A percentile compares a stretch with the other conserved stretches of the same genome.
These are phyloP conservation scores for Leccinum pellstonianum DNA, from an alignment of 768 basidiomycete species.

Conservation along the genomic window DNA sequence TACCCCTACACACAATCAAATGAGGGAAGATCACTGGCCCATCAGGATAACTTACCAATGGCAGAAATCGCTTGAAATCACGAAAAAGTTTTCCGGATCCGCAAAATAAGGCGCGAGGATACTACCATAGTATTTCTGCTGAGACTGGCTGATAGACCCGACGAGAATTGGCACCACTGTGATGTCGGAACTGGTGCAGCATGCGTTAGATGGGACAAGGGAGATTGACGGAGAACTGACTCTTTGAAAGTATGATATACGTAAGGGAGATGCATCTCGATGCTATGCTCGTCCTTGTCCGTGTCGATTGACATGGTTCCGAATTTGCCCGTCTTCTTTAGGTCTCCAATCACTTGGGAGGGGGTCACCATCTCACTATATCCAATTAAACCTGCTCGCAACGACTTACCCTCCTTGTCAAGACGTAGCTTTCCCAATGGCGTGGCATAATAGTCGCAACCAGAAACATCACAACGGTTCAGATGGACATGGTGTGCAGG, in stretches of 20 bases:
- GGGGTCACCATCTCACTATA: conserved; percentile 6
- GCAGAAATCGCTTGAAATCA: conserved; percentile 96
- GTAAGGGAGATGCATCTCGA: conserved; percentile 98
- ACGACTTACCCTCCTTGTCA: conserved; percentile 69
- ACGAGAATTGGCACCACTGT: conserved; percentile 88
- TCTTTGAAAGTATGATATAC: conserved; percentile 81
- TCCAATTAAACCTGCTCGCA: neutral
- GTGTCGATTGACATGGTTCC: conserved; percentile 58
- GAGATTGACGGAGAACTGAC: conserved; percentile 39
- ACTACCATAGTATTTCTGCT: conserved; percentile 62
- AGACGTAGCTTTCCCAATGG: conserved; percentile 82
- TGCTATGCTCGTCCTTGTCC: conserved; percentile 94
- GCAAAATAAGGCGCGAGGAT: conserved; percentile 81
- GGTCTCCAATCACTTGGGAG: conserved; percentile 15
- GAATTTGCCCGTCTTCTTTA: conserved; percentile 46
- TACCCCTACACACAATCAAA: conserved; percentile 55
- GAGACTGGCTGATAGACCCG: conserved; percentile 62
- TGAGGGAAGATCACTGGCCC: neutral
- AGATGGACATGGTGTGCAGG: conserved; percentile 94
- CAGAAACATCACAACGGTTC: conserved; percentile 81
- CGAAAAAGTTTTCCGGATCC: conserved; percentile 77
- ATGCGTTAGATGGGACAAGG: conserved; percentile 5
- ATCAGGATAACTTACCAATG: conserved; percentile 68
- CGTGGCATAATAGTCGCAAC: conserved; percentile 76
- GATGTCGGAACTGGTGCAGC: conserved; percentile 59